These are phyloP conservation scores for Lentinus tigrinus DNA, from an alignment of 768 basidiomycete species.

Conservation along the genomic window DNA sequence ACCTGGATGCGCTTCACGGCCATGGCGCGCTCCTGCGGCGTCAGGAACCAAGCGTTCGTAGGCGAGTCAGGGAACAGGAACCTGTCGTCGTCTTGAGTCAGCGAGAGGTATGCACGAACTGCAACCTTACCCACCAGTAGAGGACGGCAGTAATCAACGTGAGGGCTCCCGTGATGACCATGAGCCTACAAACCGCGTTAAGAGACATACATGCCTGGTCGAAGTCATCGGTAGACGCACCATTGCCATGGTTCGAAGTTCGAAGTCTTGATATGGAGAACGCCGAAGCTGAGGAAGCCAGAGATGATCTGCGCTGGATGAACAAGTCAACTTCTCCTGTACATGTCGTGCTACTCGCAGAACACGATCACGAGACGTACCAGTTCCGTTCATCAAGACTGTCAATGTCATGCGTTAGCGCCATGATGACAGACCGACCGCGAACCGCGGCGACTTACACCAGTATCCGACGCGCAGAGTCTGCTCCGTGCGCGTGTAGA, in stretches of 20 bases:
- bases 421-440: not conserved
- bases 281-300: constrained; percentile 68
- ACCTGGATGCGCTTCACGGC: constrained; percentile 69
- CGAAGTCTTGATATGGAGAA: constrained; percentile 55
- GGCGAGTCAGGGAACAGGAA: constrained; percentile 76
- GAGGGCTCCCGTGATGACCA: constrained; percentile 65
- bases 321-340: not conserved
- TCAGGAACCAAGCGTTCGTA: constrained; percentile 73
- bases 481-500: constrained; percentile 72
- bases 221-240: constrained; percentile 26
- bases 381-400: constrained; percentile 79
- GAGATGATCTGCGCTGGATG: constrained; percentile 63
- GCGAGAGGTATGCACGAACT: too few species aligned
- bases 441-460: constrained; percentile 47
- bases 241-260: constrained; percentile 75
- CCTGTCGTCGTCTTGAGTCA: constrained; percentile 34
- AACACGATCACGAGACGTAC: constrained; percentile 30
- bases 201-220: not conserved
- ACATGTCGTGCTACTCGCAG: not conserved
- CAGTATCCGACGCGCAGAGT: constrained; percentile 71
- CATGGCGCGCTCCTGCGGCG: constrained; percentile 56
- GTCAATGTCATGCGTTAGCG: not conserved
- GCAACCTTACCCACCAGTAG: constrained; percentile 45
- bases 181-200: constrained; percentile 42
- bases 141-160: constrained; percentile 50